Percentiles rank a stretch among this genome's conserved stretches.
Evolutionary conservation across 768 basidiomycete species (phyloP).

Genomic region (Glaciozyma antarctica): DNA sequence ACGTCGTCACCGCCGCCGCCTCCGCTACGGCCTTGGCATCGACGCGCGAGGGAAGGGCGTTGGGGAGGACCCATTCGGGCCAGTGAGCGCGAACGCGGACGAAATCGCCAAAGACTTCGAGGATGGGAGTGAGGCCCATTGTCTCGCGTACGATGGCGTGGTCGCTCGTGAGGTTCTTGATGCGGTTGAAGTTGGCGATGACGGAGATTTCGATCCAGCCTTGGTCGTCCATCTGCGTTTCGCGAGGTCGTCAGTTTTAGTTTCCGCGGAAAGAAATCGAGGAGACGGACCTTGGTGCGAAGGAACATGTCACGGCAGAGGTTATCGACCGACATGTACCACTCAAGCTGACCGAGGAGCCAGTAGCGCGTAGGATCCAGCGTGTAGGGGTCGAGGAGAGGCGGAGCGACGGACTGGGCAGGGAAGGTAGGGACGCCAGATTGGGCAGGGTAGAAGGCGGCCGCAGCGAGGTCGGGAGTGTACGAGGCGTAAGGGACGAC

Average conservation of each 20-base stretch:
- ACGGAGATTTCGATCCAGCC: slow-evolving; percentile 78
- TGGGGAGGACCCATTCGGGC: slow-evolving; percentile 56
- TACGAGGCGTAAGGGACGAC: too few relatives aligned
- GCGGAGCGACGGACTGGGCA: too few relatives aligned
- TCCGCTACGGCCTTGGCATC: too few relatives aligned
- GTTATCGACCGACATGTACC: slow-evolving; percentile 83
- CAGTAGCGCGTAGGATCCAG: slow-evolving; percentile 41
- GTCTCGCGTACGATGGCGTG: slow-evolving; percentile 57
- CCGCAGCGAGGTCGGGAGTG: too few relatives aligned
- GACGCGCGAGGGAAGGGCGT: slow-evolving; percentile 41
- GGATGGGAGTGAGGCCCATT: slow-evolving; percentile 54
- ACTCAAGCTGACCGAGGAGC: slow-evolving; percentile 70
- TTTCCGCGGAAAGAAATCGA: not conserved
- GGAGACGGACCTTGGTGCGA: slow-evolving; percentile 56
- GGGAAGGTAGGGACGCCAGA: too few relatives aligned
- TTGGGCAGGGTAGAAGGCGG: too few relatives aligned
- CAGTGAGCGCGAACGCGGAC: slow-evolving; percentile 54
- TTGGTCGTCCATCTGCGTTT: slow-evolving; percentile 67
- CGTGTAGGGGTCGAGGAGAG: too few relatives aligned
- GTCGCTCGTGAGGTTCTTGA: slow-evolving; percentile 55
- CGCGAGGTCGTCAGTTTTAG: not conserved
- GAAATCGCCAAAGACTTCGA: slow-evolving; percentile 51
- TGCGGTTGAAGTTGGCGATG: slow-evolving; percentile 79
- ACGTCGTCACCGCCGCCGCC: too few relatives aligned
- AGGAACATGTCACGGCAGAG: slow-evolving; percentile 79